Conservation (phyloP, 2,329 filamentous ascomycete species). For the Arachnomyces sp. region DNA sequence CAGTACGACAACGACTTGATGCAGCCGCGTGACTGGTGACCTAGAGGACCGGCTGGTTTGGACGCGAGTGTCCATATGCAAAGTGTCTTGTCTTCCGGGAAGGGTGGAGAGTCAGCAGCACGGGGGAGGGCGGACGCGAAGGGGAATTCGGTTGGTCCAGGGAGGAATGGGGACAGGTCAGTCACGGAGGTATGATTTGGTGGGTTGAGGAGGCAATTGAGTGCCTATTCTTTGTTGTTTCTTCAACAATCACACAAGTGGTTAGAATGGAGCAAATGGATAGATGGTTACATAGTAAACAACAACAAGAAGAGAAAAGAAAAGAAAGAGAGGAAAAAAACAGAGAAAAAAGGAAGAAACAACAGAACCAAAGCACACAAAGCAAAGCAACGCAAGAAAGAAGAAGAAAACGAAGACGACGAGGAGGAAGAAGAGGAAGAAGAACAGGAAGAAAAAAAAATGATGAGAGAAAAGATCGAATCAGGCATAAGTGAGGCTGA, state of each 20-base stretch:
- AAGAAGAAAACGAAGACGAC: slow-evolving; percentile 2
- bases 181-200: too few species aligned
- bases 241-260: too few species aligned
- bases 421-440: slow-evolving; percentile 3
- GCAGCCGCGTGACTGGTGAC: slow-evolving; percentile 22
- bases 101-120: too few species aligned
- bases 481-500: slow-evolving; percentile 12
- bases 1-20: slow-evolving; percentile 20
- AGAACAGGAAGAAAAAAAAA: slow-evolving; percentile 6
- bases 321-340: not conserved
- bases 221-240: not conserved
- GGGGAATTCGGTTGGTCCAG: too few species aligned
- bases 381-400: slow-evolving; percentile 1
- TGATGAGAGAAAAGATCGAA: slow-evolving; percentile 6
- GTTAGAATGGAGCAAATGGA: not conserved
- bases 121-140: too few species aligned
- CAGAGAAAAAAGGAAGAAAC: not conserved
- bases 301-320: slow-evolving; percentile 2
- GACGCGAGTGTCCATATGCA: slow-evolving; percentile 29
- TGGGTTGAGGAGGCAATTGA: too few species aligned
- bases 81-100: not conserved
- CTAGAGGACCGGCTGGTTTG: slow-evolving; percentile 26
- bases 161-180: too few species aligned
- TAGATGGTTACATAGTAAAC: not conserved
- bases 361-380: not conserved